A percentile compares a stretch with the other conserved stretches of the same genome.
Conservation (phyloP, 1,139 yeast genomes). For the Yamadazyma siamensis region DNA sequence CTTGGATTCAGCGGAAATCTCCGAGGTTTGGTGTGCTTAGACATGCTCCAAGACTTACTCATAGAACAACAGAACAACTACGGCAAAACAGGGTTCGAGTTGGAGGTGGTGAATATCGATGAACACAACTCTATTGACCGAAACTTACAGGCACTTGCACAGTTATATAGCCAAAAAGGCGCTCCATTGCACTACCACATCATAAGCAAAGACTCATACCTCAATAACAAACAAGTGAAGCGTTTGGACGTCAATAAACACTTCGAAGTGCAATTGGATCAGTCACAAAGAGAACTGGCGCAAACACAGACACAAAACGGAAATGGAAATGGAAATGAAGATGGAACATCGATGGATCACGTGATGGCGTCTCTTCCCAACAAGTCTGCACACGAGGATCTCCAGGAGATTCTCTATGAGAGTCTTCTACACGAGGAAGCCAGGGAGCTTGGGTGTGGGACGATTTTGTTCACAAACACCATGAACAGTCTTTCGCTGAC, state of each 20-base stretch:
- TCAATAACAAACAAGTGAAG: conserved; percentile 22
- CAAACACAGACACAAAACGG: too few relatives aligned
- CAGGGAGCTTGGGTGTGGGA: conserved; percentile 39
- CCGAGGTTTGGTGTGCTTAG: conserved; percentile 66
- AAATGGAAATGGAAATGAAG: too few relatives aligned
- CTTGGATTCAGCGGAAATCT: conserved; percentile 64
- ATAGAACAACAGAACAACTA: conserved; percentile 62
- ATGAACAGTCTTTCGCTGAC: conserved; percentile 84
- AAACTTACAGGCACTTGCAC: conserved; percentile 18
- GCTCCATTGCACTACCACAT: conserved; percentile 29
- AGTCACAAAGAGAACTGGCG: too few relatives aligned
- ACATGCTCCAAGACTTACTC: conserved; percentile 58
- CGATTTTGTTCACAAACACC: conserved; percentile 70
- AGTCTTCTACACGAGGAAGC: conserved; percentile 52
- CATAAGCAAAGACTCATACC: conserved; percentile 36
- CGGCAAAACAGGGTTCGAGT: conserved; percentile 66
- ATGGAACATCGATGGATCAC: conserved; percentile 17
- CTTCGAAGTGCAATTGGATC: conserved; percentile 22
- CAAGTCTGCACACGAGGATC: conserved; percentile 63
- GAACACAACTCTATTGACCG: conserved; percentile 25
- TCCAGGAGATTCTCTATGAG: conserved; percentile 46
- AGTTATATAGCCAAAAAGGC: conserved; percentile 13
- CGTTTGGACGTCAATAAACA: conserved; percentile 25
- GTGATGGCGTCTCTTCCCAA: conserved; percentile 37
- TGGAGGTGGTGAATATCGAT: conserved; percentile 54